Conservation (phyloP, 305 asterid genomes). For the Fraxinus angustifolia region DNA sequence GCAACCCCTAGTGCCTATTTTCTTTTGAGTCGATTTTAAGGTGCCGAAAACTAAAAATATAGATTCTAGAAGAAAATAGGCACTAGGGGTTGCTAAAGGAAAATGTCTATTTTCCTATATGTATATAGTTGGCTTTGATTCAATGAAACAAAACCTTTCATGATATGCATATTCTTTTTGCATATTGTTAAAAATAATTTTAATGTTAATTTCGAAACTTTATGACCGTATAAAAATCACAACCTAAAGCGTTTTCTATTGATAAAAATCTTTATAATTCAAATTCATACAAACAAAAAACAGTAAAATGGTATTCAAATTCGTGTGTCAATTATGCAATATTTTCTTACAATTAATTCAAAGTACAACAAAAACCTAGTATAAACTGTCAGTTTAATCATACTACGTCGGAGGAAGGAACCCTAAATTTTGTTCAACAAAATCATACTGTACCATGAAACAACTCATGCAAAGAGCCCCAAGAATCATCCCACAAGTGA, state of each 20-base stretch:
- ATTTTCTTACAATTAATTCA: not conserved
- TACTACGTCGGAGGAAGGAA: not conserved
- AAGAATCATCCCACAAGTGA: constrained; percentile 36
- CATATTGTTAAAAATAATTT: not conserved
- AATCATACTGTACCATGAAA: not conserved
- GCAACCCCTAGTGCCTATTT: too few relatives aligned
- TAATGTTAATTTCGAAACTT: too few relatives aligned
- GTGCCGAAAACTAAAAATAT: not conserved
- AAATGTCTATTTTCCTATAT: too few relatives aligned
- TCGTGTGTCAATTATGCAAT: not conserved
- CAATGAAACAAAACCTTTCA: not conserved
- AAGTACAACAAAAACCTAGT: not conserved
- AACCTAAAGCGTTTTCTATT: not conserved
- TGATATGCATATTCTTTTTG: not conserved
- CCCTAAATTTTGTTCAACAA: not conserved
- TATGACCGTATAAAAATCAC: not conserved
- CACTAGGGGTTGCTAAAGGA: too few relatives aligned
- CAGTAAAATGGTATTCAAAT: not conserved
- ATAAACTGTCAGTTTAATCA: not conserved
- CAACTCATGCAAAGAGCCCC: constrained; percentile 33
- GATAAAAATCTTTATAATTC: not conserved
- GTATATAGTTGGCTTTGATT: not conserved
- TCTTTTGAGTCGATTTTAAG: not conserved
- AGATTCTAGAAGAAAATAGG: not conserved
- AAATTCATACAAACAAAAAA: not conserved